Evolutionary conservation across 768 basidiomycete genomes (phyloP).

Genomic region (Asterophora parasitica): DNA sequence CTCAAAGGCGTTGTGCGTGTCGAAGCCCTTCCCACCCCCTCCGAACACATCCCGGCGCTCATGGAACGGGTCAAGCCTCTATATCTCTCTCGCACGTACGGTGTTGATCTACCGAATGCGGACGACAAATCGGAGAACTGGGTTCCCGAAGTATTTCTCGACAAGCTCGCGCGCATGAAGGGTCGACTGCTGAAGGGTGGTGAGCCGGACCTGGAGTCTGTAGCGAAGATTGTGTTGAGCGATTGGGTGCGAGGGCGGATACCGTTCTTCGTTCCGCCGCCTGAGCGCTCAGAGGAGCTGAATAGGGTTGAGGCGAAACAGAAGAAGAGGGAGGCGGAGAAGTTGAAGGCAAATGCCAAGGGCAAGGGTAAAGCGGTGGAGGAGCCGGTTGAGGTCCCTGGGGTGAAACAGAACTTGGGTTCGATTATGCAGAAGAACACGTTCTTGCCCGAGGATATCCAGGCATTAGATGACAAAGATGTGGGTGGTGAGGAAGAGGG

Average conservation of each 20-base stretch:
- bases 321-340: constrained; percentile 37
- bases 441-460: constrained; percentile 82
- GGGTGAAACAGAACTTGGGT: constrained; percentile 83
- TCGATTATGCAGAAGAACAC: constrained; percentile 87
- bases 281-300: constrained; percentile 71
- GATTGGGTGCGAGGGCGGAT: constrained; percentile 98
- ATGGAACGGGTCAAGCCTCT: constrained; percentile 90
- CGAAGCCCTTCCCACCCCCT: constrained; percentile 88
- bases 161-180: constrained; percentile 82
- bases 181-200: constrained; percentile 92
- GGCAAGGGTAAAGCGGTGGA: constrained; percentile 50
- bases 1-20: constrained; percentile 97
- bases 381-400: constrained; percentile 38
- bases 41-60: constrained; percentile 85
- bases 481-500: constrained; percentile 38
- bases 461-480: constrained; percentile 51
- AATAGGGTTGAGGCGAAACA: constrained; percentile 60
- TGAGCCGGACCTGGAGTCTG: constrained; percentile 88
- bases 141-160: constrained; percentile 76
- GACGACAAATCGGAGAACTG: constrained; percentile 50
- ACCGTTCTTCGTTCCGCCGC: constrained; percentile 93
- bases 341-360: constrained; percentile 36
- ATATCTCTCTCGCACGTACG: constrained; percentile 85
- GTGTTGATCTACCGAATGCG: constrained; percentile 57
- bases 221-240: constrained; percentile 90